Evolutionary conservation across 139 green algal genomes (phyloP).

Genomic region (Axilococcus clingmanii): DNA sequence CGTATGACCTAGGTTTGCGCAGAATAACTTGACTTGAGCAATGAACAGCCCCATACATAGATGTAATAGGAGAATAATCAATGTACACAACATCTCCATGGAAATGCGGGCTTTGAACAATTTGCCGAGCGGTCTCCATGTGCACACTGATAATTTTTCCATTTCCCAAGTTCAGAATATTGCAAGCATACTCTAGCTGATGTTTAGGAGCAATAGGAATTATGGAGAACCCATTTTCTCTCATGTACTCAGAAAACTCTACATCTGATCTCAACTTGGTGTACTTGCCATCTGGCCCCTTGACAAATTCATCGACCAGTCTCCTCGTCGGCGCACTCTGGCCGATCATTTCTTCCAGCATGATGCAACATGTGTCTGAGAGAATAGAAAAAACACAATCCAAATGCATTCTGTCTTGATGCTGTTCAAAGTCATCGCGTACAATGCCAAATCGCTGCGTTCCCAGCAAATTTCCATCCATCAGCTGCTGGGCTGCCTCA

Average conservation of each 20-base stretch:
- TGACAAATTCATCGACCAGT: constrained; percentile 41
- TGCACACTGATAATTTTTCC: constrained; percentile 77
- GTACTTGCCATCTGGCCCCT: constrained; percentile 5
- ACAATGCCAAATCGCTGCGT: constrained; percentile 75
- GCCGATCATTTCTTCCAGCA: constrained; percentile 85
- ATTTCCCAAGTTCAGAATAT: constrained; percentile 82
- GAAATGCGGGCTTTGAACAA: constrained; percentile 72
- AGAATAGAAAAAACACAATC: constrained; percentile 90
- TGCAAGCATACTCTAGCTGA: constrained; percentile 88
- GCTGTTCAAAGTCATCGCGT: constrained; percentile 79
- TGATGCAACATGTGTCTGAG: constrained; percentile 71
- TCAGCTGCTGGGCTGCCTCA: constrained; percentile 75
- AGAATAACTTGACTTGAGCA: constrained; percentile 82
- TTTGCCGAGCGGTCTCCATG: constrained; percentile 56
- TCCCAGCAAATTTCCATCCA: constrained; percentile 79
- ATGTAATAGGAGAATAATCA: constrained; percentile 79
- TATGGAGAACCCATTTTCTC: constrained; percentile 76
- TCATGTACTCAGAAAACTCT: constrained; percentile 77
- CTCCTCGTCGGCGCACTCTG: constrained; percentile 49
- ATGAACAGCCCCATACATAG: constrained; percentile 92
- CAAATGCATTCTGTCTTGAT: constrained; percentile 95
- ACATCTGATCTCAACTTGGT: constrained; percentile 19
- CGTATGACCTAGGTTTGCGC: neutral
- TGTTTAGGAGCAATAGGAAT: constrained; percentile 74
- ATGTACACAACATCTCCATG: constrained; percentile 62